These are phyloP conservation scores for Dictyostelium capitatum DNA, from an alignment of 78 protist genomes.

Conservation along the genomic window DNA sequence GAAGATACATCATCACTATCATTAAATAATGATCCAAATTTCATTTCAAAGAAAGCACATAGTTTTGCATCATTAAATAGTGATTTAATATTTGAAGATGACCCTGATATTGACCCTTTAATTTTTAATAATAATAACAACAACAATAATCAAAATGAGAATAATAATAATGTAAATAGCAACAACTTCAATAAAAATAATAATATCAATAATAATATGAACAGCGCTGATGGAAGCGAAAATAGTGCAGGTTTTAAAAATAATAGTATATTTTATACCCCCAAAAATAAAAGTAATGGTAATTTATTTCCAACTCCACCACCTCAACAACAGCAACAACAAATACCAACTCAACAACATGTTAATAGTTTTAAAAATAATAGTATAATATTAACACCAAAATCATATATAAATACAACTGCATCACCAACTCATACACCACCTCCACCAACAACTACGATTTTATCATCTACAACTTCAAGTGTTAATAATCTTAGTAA, in stretches of 20 bases:
- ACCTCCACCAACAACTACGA: neutral
- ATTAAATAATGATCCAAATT: neutral
- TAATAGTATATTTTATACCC: neutral
- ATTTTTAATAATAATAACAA: conserved; percentile 13
- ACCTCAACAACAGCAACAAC: neutral
- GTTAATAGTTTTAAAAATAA: conserved; percentile 10
- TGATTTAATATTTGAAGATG: conserved; percentile 36
- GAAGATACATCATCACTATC: conserved; percentile 9
- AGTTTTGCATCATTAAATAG: conserved; percentile 49
- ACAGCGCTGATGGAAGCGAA: neutral
- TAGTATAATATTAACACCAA: conserved; percentile 2
- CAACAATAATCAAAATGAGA: neutral
- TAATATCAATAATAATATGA: neutral
- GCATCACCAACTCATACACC: neutral
- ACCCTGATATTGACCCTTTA: neutral
- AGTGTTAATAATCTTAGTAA: no score
- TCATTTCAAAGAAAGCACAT: conserved; percentile 32
- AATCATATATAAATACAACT: neutral
- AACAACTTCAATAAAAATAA: neutral
- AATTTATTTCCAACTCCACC: neutral
- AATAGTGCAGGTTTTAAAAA: neutral
- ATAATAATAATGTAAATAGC: neutral
- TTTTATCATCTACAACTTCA: neutral
- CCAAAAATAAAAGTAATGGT: neutral
- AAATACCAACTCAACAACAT: neutral